Percentiles rank a stretch among this genome's conserved stretches.
These are phyloP conservation scores for Xanthoconium stramineum DNA, from an alignment of 768 basidiomycete species.

Conservation along the genomic window DNA sequence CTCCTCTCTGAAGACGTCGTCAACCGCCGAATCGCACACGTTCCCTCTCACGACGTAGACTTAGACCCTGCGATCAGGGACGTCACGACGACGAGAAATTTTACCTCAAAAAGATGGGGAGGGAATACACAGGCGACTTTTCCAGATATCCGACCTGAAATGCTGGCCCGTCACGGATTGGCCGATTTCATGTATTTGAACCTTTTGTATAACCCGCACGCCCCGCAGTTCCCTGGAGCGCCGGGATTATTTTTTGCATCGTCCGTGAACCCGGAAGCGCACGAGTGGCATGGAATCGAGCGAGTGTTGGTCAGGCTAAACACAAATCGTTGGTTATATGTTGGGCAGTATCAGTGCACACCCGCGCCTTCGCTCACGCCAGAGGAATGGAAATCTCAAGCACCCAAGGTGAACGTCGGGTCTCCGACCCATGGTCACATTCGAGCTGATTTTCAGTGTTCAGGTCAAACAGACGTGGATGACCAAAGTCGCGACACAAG, in stretches of 20 bases:
- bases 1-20: conserved; percentile 22
- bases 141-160: conserved; percentile 7
- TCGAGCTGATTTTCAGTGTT: background rate
- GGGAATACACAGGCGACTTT: conserved; percentile 16
- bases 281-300: background rate
- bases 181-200: conserved; percentile 20
- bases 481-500: conserved; percentile 10
- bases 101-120: conserved; percentile 19
- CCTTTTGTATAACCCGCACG: conserved; percentile 18
- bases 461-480: conserved; percentile 22
- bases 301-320: conserved; percentile 12
- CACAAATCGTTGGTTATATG: conserved; percentile 16
- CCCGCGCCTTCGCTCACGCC: conserved; percentile 8
- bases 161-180: conserved; percentile 15
- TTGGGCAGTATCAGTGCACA: conserved; percentile 17
- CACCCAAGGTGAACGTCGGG: conserved; percentile 2
- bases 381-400: conserved; percentile 19
- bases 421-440: background rate
- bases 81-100: conserved; percentile 13
- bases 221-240: conserved; percentile 13
- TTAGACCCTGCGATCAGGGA: conserved; percentile 15
- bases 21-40: conserved; percentile 3
- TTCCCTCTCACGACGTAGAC: conserved; percentile 4
- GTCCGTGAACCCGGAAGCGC: background rate
- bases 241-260: conserved; percentile 19